A percentile compares a stretch with the other conserved stretches of the same genome.
Conservation (phyloP, 2,329 filamentous ascomycete species). For the Ophiocordyceps camponoti-leonardi region DNA sequence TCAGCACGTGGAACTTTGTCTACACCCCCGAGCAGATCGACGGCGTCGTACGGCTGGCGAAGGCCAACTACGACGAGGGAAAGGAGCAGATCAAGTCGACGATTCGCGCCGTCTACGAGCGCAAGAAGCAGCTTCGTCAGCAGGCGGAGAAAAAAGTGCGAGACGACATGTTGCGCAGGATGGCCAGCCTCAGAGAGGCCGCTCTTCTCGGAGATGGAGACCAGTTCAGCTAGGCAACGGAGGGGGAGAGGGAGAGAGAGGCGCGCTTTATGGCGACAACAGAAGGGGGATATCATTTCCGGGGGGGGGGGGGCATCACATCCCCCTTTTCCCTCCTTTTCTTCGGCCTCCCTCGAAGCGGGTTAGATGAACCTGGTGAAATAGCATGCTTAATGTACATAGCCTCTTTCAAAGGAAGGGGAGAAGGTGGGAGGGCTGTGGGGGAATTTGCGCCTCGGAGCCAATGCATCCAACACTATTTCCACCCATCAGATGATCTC, state of each 20-base stretch:
- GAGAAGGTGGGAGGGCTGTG: no score
- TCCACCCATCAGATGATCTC: conserved; percentile 38
- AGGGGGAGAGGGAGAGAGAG: no score
- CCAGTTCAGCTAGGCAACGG: conserved; percentile 34
- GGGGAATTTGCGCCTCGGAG: neutral
- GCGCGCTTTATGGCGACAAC: no score
- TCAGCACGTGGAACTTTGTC: conserved; percentile 96
- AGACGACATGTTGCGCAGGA: conserved; percentile 24
- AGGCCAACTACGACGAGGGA: conserved; percentile 75
- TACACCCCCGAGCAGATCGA: conserved; percentile 88
- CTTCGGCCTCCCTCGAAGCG: no score
- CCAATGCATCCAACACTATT: neutral
- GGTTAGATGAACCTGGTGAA: no score
- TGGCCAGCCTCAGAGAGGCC: conserved; percentile 31
- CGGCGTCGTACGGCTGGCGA: conserved; percentile 61
- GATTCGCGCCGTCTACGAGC: conserved; percentile 78
- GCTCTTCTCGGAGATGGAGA: conserved; percentile 44
- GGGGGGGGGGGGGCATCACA: no score
- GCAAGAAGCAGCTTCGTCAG: conserved; percentile 58
- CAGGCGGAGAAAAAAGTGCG: conserved; percentile 26
- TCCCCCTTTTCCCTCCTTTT: no score
- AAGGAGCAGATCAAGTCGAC: conserved; percentile 60
- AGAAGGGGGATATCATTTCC: no score
- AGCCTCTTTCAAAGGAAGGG: no score
- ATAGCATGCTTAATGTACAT: no score